These are phyloP conservation scores for Metarhizium sp. DNA, from an alignment of 2,329 filamentous ascomycete genomes.

Conservation along the genomic window DNA sequence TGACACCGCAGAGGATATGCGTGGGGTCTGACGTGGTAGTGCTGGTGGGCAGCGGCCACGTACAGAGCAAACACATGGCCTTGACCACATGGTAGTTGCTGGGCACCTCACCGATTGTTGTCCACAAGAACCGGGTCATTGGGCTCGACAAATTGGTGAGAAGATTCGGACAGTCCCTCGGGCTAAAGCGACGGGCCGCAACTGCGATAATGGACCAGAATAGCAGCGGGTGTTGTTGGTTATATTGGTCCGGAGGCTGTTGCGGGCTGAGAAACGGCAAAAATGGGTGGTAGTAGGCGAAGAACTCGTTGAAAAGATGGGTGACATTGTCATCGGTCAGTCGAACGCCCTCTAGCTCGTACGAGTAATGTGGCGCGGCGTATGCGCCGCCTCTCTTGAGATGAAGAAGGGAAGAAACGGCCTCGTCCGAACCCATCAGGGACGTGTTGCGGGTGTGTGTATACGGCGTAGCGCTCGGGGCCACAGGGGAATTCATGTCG, in stretches of 20 bases:
- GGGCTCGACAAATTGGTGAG: slow-evolving; percentile 59
- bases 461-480: slow-evolving; percentile 41
- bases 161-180: slow-evolving; percentile 46
- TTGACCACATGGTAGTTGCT: slow-evolving; percentile 76
- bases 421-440: slow-evolving; percentile 59
- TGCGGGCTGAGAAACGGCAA: slow-evolving; percentile 63
- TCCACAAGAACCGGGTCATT: slow-evolving; percentile 65
- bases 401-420: slow-evolving; percentile 56
- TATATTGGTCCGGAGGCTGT: slow-evolving; percentile 63
- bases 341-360: slow-evolving; percentile 54
- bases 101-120: slow-evolving; percentile 66
- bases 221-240: slow-evolving; percentile 66
- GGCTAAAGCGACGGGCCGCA: slow-evolving; percentile 60
- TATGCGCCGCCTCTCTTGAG: slow-evolving; percentile 57
- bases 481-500: slow-evolving; percentile 49
- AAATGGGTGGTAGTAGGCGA: slow-evolving; percentile 66
- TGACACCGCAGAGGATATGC: slow-evolving; percentile 70
- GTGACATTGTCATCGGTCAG: slow-evolving; percentile 54
- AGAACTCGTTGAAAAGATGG: slow-evolving; percentile 65
- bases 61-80: slow-evolving; percentile 69
- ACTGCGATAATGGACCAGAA: slow-evolving; percentile 80
- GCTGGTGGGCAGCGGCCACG: slow-evolving; percentile 76
- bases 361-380: slow-evolving; percentile 47
- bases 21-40: slow-evolving; percentile 73
- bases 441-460: slow-evolving; percentile 53